Base-by-base conservation (phyloP, 2,329 filamentous ascomycete genomes). In the Phialemonium atrogriseum region DNA sequence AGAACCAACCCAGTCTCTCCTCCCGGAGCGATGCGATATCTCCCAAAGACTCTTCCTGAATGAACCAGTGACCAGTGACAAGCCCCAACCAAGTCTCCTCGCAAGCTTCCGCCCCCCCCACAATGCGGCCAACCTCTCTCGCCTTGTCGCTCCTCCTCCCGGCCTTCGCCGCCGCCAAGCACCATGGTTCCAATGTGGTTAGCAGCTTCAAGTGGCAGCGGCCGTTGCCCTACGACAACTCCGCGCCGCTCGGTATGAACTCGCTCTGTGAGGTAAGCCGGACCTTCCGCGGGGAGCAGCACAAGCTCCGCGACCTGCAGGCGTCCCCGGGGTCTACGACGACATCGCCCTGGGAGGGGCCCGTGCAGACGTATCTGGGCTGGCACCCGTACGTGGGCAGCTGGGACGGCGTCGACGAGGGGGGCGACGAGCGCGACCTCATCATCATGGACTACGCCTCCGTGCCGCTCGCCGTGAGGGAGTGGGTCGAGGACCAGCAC, bases 341-440 rank as follows among this genome's bases (percentile, higher is more conserved):
- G 1, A 38, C 54, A 3, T 36, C 42, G 3, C 51, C 50, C 0
- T 55, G 48, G 46, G 35, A 38, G 14, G 37, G 42, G 5, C 49
- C 40, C 4, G 45, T 55, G 11, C 40, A 48, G 18, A 40, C 37
- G 16, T 50, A 49, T 28, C 37, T 54, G 25, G 35, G 38, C 3
- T 39, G 44, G 2, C 35, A 45, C 15, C 40, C 45, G 3, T 56
- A 60, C 42, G 51, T 55, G 1, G 62, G 62, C 6, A 56, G 51
- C 10, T 66, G 60, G 60, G 48, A 52, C 19, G 62, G 62, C 10
- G 48, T 56, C 17, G 62, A 64, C 37, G 49, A 53, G 23, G 57
- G 60, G 36, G 60, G 55, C 10, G 34, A 43, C 9, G 45, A 57
- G 16, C 48, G 59, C 24, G 56, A 60, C 35, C 36, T 62, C 12